Evolutionary conservation across 1,139 yeast genomes (phyloP).

Genomic region (Blastobotrys ciferrii): DNA sequence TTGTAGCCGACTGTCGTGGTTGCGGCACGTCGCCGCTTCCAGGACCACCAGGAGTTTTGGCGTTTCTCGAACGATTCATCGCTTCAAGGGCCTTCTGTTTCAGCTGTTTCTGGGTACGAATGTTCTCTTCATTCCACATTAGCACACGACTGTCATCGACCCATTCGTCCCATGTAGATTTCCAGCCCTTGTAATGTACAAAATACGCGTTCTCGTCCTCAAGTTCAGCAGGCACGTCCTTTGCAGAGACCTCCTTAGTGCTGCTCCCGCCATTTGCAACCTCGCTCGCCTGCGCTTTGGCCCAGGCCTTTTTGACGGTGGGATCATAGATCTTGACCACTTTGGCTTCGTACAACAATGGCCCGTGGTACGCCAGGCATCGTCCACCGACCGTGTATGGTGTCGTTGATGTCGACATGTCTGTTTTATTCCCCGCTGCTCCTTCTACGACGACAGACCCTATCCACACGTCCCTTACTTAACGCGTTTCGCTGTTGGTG

Average conservation of each 20-base stretch:
- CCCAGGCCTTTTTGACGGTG: conserved; percentile 40
- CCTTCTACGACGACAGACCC: not conserved
- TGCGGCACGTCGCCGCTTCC: not conserved
- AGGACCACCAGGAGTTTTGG: conserved; percentile 1
- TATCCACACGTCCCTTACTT: too few relatives aligned
- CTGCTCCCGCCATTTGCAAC: conserved; percentile 24
- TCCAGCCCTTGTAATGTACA: conserved; percentile 96
- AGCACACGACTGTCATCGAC: conserved; percentile 67
- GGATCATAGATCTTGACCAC: conserved; percentile 64
- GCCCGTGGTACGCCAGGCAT: conserved; percentile 89
- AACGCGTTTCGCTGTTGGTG: too few relatives aligned
- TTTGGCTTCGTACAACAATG: conserved; percentile 85
- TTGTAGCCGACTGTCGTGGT: conserved; percentile 7
- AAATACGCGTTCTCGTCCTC: conserved; percentile 49
- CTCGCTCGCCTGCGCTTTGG: conserved; percentile 40
- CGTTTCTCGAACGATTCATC: conserved; percentile 22
- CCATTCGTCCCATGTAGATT: conserved; percentile 97
- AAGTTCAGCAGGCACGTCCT: conserved; percentile 48
- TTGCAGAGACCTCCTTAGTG: conserved; percentile 27
- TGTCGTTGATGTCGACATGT: not conserved
- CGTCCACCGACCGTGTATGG: conserved; percentile 21
- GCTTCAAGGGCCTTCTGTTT: conserved; percentile 49
- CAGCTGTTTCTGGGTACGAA: conserved; percentile 61
- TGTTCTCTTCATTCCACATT: conserved; percentile 66
- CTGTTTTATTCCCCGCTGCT: not conserved